Evolutionary conservation across 352 stramenopile species (phyloP), one percentile per base, ranked within the genome.

Genomic region (Chrysophaeum taylorii): DNA sequence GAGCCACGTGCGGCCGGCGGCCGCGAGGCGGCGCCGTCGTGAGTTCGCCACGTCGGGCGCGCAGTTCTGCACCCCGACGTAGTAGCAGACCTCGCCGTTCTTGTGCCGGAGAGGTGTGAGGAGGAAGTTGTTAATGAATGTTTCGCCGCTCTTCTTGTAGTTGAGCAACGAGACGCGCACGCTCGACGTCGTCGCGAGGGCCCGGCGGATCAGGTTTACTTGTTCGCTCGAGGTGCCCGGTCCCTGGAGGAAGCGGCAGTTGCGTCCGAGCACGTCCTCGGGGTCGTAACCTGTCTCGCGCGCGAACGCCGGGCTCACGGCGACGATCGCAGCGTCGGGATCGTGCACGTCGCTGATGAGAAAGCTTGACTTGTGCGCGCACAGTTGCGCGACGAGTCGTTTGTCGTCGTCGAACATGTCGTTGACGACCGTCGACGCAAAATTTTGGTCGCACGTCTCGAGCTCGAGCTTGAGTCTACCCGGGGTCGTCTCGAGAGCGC

Each of bases 211-310:
- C 1, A 14, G 2, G 7, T 48, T 36, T 15, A 66, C 35, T 7
- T 66, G 57, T 2, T 7, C 12, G 12, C 9, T 45, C 2, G 57
- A 66, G 1, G 57, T 66, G 12, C 57, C 35, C 1, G 57, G 57
- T 12, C 57, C 57, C 31, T 66, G 57, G 1, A 66, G 57, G 31
- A 66, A 66, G 2, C 57, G 57, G 23, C 57, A 66, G 31, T 66
- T 66, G 1, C 57, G 9, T 2, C 57, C 57, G 1, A 66, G n/a
- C 1, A 66, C 57, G 2, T 66, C 57, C 15, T 9, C 57, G 1
- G 57, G 14, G 14, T 2, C 35, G 57, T 48, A 66, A n/a, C 57
- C 57, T 9, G 57, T 66, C 36, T 45, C 36, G 1, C 9, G 7
- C 7, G 27, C 35, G 27, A 66, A 66, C 2, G 57, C 57, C 2